Conservation (phyloP, 441 rosid genomes). For the Eutrema salsugineum region DNA sequence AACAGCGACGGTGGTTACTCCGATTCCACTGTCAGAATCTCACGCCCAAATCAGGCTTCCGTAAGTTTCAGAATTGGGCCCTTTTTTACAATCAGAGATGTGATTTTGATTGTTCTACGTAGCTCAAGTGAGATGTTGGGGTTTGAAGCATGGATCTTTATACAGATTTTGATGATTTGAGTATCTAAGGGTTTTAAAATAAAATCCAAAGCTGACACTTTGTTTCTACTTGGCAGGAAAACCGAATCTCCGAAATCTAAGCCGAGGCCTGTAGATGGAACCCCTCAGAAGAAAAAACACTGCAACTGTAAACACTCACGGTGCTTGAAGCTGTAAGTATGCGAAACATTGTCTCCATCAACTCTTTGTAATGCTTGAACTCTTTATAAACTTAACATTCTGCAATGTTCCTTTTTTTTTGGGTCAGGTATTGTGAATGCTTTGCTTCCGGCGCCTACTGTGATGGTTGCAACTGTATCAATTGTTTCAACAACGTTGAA, state of each 20-base stretch:
- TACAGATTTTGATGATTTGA: background rate
- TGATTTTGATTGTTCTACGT: background rate
- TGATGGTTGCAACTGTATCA: conserved; percentile 80
- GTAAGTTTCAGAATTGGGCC: conserved; percentile 37
- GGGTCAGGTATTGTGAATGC: conserved; percentile 89
- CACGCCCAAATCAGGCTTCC: conserved; percentile 35
- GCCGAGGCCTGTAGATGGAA: conserved; percentile 70
- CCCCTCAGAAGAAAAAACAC: conserved; percentile 94
- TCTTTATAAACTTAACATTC: background rate
- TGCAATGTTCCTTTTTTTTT: conserved; percentile 15
- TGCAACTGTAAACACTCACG: conserved; percentile 97
- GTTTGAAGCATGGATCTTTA: background rate
- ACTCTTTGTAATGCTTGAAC: background rate
- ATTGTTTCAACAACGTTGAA: conserved; percentile 76
- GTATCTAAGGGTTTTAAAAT: background rate
- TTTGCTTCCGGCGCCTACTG: conserved; percentile 84
- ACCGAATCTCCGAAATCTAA: conserved; percentile 85
- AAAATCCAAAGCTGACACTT: background rate
- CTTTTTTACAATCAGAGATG: no score
- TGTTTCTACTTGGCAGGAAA: conserved; percentile 42
- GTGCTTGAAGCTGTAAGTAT: conserved; percentile 92
- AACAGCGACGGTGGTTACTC: conserved; percentile 10
- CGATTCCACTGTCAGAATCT: conserved; percentile 28
- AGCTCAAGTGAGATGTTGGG: background rate
- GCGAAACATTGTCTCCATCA: background rate